These are phyloP conservation scores for Alternaria dauci DNA, from an alignment of 2,329 filamentous ascomycete genomes.

Conservation along the genomic window DNA sequence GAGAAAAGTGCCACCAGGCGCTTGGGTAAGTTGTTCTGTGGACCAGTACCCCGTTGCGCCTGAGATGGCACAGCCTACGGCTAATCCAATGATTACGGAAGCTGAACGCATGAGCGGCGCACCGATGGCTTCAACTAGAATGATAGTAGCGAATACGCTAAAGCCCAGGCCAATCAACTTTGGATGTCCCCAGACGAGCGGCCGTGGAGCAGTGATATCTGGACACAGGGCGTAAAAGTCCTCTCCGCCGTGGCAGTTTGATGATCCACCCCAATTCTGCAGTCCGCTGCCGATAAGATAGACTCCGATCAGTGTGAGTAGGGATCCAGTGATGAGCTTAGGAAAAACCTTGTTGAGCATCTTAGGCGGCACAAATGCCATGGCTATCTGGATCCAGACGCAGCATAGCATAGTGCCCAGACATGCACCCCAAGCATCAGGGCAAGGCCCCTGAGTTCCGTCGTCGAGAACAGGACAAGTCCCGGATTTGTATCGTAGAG, in stretches of 20 bases:
- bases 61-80: conserved; percentile 40
- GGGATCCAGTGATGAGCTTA: conserved; percentile 37
- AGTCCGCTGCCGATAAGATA: conserved; percentile 38
- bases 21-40: conserved; percentile 24
- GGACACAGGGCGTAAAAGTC: conserved; percentile 41
- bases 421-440: conserved; percentile 39
- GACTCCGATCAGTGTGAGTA: conserved; percentile 36
- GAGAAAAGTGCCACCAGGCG: conserved; percentile 36
- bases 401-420: conserved; percentile 54
- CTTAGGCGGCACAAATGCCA: conserved; percentile 39
- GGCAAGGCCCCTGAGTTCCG: conserved; percentile 32
- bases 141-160: conserved; percentile 32
- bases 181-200: conserved; percentile 45
- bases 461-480: conserved; percentile 31
- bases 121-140: conserved; percentile 38
- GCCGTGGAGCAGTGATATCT: conserved; percentile 27
- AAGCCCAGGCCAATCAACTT: conserved; percentile 36
- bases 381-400: conserved; percentile 46
- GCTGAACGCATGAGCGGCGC: conserved; percentile 42
- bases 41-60: conserved; percentile 41
- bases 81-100: conserved; percentile 38
- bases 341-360: conserved; percentile 37
- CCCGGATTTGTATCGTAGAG: conserved; percentile 36
- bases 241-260: conserved; percentile 37
- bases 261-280: conserved; percentile 42